These are phyloP conservation scores for Helichrysum umbraculigerum DNA, from an alignment of 129 eudicot species.

Conservation along the genomic window DNA sequence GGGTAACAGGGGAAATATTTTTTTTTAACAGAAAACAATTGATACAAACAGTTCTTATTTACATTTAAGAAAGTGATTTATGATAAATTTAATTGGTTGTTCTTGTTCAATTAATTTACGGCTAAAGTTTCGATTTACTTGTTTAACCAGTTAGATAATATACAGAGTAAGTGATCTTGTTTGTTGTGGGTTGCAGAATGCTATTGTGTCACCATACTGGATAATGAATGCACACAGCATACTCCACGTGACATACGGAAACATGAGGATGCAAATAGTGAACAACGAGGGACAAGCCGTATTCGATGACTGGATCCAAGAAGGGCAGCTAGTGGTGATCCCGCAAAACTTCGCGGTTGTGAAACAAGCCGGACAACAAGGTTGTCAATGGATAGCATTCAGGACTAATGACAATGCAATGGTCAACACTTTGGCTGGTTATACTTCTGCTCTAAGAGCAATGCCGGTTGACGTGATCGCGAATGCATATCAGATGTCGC, in stretches of 20 bases:
- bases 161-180: background rate
- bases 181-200: slow-evolving; percentile 50
- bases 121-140: too few species aligned
- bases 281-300: slow-evolving; percentile 56
- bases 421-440: slow-evolving; percentile 64
- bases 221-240: slow-evolving; percentile 56
- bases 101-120: too few species aligned
- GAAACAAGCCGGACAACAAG: slow-evolving; percentile 61
- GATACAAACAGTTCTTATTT: too few species aligned
- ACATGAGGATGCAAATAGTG: slow-evolving; percentile 62
- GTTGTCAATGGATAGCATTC: slow-evolving; percentile 73
- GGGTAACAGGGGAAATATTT: too few species aligned
- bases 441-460: slow-evolving; percentile 46
- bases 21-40: too few species aligned
- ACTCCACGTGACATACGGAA: slow-evolving; percentile 49
- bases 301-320: slow-evolving; percentile 45
- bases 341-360: slow-evolving; percentile 74
- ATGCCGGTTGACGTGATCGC: slow-evolving; percentile 53
- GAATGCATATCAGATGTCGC: slow-evolving; percentile 48
- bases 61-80: too few species aligned
- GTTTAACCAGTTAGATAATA: too few species aligned
- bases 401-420: slow-evolving; percentile 79
- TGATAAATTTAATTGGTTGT: too few species aligned
- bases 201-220: slow-evolving; percentile 79
- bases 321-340: slow-evolving; percentile 63